Conservation (phyloP, 1,284 basidiomycete species). For the Pseudozyma sp. region DNA sequence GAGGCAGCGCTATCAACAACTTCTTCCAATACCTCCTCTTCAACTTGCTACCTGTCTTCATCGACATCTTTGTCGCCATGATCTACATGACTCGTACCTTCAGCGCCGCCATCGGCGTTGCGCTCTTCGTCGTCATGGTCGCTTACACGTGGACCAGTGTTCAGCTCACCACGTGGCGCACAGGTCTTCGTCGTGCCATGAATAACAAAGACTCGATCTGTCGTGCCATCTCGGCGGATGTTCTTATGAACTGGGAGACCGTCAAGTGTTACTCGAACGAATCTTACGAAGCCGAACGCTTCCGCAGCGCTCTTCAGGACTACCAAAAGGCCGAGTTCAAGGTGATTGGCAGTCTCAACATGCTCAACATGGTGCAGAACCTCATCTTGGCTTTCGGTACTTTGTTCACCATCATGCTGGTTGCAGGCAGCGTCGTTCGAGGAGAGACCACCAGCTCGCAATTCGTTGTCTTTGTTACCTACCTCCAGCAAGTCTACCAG, state of each 20-base stretch:
- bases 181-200: slow-evolving; percentile 72
- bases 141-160: slow-evolving; percentile 80
- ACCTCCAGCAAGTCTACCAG: slow-evolving; percentile 77
- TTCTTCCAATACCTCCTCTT: slow-evolving; percentile 75
- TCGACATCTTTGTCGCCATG: slow-evolving; percentile 75
- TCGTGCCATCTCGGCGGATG: slow-evolving; percentile 62
- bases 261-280: slow-evolving; percentile 85
- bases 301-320: slow-evolving; percentile 78
- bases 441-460: slow-evolving; percentile 70
- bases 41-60: slow-evolving; percentile 81
- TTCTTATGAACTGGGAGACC: slow-evolving; percentile 67
- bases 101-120: slow-evolving; percentile 78
- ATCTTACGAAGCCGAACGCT: slow-evolving; percentile 80
- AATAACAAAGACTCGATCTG: slow-evolving; percentile 62
- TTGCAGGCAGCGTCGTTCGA: slow-evolving; percentile 51
- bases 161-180: slow-evolving; percentile 79
- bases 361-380: slow-evolving; percentile 66
- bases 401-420: slow-evolving; percentile 53
- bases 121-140: slow-evolving; percentile 81
- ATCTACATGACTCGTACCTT: slow-evolving; percentile 76
- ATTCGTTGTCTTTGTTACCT: slow-evolving; percentile 83
- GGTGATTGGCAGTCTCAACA: slow-evolving; percentile 71
- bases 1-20: slow-evolving; percentile 74
- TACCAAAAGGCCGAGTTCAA: slow-evolving; percentile 82
- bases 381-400: slow-evolving; percentile 63